Evolutionary conservation across 257 asterid genomes (phyloP).

Genomic region (Solanum ahanhuiri): DNA sequence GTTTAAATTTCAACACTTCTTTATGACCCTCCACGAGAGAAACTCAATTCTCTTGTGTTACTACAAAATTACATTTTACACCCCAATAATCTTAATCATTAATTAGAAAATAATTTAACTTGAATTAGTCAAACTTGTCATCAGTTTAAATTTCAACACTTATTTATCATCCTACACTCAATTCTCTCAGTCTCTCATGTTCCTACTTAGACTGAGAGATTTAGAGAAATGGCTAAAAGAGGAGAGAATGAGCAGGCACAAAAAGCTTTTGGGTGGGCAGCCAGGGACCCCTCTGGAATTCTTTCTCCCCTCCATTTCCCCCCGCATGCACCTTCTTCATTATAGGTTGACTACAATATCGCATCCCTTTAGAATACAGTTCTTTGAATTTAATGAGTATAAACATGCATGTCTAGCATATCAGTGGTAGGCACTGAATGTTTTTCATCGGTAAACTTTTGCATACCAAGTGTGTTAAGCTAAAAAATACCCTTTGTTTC

Average conservation of each 20-base stretch:
- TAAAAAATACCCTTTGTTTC: too few species aligned
- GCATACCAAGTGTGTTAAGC: too few species aligned
- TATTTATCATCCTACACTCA: neutral
- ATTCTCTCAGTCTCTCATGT: neutral
- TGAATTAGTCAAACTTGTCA: neutral
- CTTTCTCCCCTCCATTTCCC: conserved; percentile 38
- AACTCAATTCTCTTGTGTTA: too few species aligned
- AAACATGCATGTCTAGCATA: neutral
- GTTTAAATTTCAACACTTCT: too few species aligned
- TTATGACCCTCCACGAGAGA: too few species aligned
- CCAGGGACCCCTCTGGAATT: conserved; percentile 39
- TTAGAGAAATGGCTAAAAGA: neutral
- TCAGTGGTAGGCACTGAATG: too few species aligned
- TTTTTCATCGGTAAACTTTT: too few species aligned
- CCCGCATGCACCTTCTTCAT: conserved; percentile 25
- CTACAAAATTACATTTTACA: too few species aligned
- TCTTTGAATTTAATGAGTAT: neutral
- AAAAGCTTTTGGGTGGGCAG: conserved; percentile 52
- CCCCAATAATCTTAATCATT: too few species aligned
- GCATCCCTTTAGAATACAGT: neutral
- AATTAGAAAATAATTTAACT: too few species aligned
- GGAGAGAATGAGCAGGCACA: conserved; percentile 24
- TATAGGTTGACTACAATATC: neutral
- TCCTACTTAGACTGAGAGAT: neutral
- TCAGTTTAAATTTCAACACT: neutral